Evolutionary conservation across 2,329 filamentous ascomycete species (phyloP), one percentile per base, ranked within the genome.

Genomic region (Zymoseptoria passerinii): DNA sequence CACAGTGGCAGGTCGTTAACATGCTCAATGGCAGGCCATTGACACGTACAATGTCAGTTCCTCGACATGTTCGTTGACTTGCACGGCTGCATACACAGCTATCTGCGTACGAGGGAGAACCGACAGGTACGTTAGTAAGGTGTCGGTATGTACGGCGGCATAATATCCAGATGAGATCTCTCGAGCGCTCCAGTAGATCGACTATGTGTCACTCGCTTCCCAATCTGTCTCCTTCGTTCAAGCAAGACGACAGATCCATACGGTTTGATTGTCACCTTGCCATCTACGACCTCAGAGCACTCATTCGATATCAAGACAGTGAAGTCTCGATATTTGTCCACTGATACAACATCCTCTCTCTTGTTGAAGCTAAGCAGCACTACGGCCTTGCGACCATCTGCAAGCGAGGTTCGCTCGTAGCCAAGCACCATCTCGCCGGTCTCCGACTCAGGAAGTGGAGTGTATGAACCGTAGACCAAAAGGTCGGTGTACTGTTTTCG

Each of bases 281-380:
- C 57, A 27, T 44, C 58, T n/a, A 48, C 55, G 19, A 63, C 51
- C 0, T 59, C 50, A 18, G 28, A 10, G 49, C 60, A 60, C 8
- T 63, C 62, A 50, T 67, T 67, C 20, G 62, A 65, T 0, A 58
- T 50, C 48, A 65, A 28, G 16, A 61, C 61, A 20, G 53, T 20
- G 16, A 27, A 19, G 23, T 27, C 29, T 4, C 52, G 51, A 35
- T 62, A 65, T 48, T 61, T 58, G 9, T 52, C 53, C 6, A 59
- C 55, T 13, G 58, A 50, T 3, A 65, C 51, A 18, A 44, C 58
- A 50, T 72, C 71, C 19, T 68, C 67, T 20, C 73, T 66, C 1
- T 67, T 71, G 0, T 76, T 78, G 65, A 81, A 82, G 51, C 67
- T 68, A 16, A 67, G 58, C 55, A 65, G 40, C n/a, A 68, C 64